These are phyloP conservation scores for Monoraphidium neglectum DNA, from an alignment of 139 green algal species.

Conservation along the genomic window DNA sequence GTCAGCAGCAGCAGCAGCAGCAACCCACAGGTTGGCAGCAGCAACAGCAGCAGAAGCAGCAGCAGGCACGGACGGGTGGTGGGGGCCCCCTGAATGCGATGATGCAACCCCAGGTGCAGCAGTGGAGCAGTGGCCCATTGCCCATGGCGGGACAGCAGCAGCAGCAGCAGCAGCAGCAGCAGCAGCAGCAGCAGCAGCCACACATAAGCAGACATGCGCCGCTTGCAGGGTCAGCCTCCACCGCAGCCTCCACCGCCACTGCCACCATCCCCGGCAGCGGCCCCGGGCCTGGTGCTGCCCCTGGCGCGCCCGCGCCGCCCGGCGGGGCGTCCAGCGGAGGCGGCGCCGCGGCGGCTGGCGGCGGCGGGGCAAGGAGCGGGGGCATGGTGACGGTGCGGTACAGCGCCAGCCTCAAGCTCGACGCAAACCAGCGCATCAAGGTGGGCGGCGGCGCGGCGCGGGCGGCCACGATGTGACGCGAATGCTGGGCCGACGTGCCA, in stretches of 20 bases:
- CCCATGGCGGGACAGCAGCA: neutral
- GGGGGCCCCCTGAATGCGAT: too few species aligned
- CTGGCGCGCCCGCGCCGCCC: too few species aligned
- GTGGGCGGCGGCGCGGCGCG: neutral
- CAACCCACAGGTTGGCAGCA: neutral
- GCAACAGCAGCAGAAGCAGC: neutral
- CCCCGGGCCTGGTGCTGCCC: neutral
- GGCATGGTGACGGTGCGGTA: neutral
- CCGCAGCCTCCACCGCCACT: neutral
- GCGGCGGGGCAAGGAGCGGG: neutral
- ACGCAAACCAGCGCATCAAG: neutral
- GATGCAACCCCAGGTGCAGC: too few species aligned
- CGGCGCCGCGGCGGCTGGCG: neutral
- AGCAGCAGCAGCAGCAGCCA: constrained; percentile 4
- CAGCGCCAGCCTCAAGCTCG: neutral
- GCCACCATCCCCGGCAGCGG: constrained; percentile 2
- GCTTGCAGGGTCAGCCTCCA: too few species aligned
- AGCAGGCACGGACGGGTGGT: too few species aligned
- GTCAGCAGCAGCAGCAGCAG: neutral
- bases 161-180: neutral
- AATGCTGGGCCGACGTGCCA: too few species aligned
- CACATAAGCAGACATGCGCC: too few species aligned
- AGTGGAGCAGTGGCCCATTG: neutral
- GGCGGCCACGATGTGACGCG: neutral
- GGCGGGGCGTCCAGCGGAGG: neutral